A percentile compares a stretch with the other conserved stretches of the same genome.
Evolutionary conservation across 768 basidiomycete species (phyloP).

Genomic region (Boletales sp.): DNA sequence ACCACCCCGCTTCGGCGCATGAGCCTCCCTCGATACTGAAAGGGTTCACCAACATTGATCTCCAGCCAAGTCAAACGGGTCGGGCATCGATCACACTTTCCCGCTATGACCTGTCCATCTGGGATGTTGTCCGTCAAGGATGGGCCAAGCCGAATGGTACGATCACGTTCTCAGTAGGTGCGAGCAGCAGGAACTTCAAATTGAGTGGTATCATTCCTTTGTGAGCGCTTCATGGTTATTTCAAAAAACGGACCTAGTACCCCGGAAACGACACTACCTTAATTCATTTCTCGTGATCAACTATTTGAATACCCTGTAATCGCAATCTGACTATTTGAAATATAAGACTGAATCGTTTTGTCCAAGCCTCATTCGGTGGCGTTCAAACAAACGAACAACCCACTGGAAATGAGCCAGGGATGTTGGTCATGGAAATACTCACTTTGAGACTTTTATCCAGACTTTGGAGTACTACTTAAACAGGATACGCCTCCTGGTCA

Average conservation of each 20-base stretch:
- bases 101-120: constrained; percentile 68
- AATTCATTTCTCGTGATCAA: neutral
- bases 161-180: constrained; percentile 61
- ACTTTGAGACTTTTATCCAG: too few species aligned
- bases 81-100: constrained; percentile 56
- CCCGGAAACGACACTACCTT: neutral
- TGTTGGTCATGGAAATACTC: too few species aligned
- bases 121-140: constrained; percentile 71
- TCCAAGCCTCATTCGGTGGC: too few species aligned
- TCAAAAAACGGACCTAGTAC: neutral
- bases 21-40: constrained; percentile 72
- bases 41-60: constrained; percentile 61
- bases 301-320: neutral
- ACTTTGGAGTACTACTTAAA: too few species aligned
- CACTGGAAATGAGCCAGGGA: too few species aligned
- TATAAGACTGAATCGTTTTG: neutral
- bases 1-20: constrained; percentile 56
- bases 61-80: constrained; percentile 45
- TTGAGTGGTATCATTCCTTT: constrained; percentile 40
- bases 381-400: too few species aligned
- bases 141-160: constrained; percentile 68
- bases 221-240: constrained; percentile 2
- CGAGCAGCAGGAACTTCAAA: constrained; percentile 62
- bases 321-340: neutral
- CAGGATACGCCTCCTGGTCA: too few species aligned